Evolutionary conservation across 805 yeast species (phyloP), one percentile per base, ranked within the genome.

Genomic region (Kuraishia ogatae): DNA sequence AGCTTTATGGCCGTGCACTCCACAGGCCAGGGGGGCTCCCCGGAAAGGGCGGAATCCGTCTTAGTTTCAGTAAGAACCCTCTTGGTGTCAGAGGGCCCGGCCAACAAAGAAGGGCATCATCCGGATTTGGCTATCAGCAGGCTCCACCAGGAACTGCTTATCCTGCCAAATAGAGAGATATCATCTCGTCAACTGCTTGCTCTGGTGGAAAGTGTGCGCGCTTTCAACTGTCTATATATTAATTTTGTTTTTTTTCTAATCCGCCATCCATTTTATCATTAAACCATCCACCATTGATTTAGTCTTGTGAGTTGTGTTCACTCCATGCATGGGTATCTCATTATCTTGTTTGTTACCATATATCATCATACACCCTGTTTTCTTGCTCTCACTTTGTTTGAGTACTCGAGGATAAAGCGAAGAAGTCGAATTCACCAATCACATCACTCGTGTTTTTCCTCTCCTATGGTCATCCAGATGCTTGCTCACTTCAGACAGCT

Each of bases 41-140:
- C 55, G 84, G 84, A 46, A 94, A 94, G 68, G 98, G 98, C 46
- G 99, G 99, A 26, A 93, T 94, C 54, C 79, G 99, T 57, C 77
- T 94, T 57, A 88, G 97, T 54, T 94, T 92, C 66, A 89, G 97
- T 50, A 94, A 94, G 72, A 94, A 94, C 68, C 99, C 99, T 21
- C 79, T 94, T 61, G 99, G 99, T 48, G 99, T 94, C 2, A 82
- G 99, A 62, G 96, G 66, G 61, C 23, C 58, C 59, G 53, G 53
- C 49, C 53, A 52, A 35, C 53, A 52, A 43, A 52, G 53, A 46
- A 52, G 53, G 19, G 17, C 50, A 4, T 52, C 53, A 19, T 21
- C 53, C 2, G 39, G 39, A 22, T 26, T 26, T 29, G 52, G 43
- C 19, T 50, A 50, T 17, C 53, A 52, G 39, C 53, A 52, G 50